Conservation (phyloP, 2,329 filamentous ascomycete species). For the Stagonosporopsis cucurbitacearum region DNA sequence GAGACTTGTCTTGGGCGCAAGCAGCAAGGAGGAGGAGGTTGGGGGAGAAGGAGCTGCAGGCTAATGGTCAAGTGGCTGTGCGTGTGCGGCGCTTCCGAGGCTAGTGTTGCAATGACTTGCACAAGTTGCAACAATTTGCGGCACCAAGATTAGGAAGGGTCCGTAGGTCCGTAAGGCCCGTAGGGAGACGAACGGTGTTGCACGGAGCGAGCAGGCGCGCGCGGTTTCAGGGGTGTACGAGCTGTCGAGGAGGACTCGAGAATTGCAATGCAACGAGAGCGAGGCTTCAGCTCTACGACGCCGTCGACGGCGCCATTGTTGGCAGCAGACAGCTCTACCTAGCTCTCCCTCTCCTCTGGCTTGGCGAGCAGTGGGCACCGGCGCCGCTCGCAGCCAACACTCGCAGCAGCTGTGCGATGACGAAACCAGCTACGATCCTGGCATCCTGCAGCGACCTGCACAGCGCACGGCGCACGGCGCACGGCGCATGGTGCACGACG, state of each 20-base stretch:
- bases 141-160: slow-evolving; percentile 16
- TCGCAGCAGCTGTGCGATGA: no score
- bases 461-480: no score
- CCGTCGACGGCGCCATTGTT: slow-evolving; percentile 16
- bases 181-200: no score
- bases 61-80: slow-evolving; percentile 30
- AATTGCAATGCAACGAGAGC: slow-evolving; percentile 22
- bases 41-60: slow-evolving; percentile 32
- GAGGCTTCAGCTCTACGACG: slow-evolving; percentile 29
- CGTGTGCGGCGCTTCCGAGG: slow-evolving; percentile 31
- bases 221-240: slow-evolving; percentile 18
- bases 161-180: no score
- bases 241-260: no score
- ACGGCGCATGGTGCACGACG: no score
- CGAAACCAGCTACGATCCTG: no score
- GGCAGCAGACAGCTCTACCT: slow-evolving; percentile 12
- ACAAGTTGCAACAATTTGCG: slow-evolving; percentile 24
- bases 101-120: slow-evolving; percentile 28
- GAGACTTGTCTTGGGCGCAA: slow-evolving; percentile 39
- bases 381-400: slow-evolving; percentile 12
- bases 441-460: no score
- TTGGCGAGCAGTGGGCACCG: slow-evolving; percentile 4
- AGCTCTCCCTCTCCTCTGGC: no score
- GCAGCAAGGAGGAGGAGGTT: slow-evolving; percentile 35
- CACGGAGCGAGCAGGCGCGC: slow-evolving; percentile 21